Base-by-base conservation (phyloP, 2,329 filamentous ascomycete genomes). In the Madurella fahalii region DNA sequence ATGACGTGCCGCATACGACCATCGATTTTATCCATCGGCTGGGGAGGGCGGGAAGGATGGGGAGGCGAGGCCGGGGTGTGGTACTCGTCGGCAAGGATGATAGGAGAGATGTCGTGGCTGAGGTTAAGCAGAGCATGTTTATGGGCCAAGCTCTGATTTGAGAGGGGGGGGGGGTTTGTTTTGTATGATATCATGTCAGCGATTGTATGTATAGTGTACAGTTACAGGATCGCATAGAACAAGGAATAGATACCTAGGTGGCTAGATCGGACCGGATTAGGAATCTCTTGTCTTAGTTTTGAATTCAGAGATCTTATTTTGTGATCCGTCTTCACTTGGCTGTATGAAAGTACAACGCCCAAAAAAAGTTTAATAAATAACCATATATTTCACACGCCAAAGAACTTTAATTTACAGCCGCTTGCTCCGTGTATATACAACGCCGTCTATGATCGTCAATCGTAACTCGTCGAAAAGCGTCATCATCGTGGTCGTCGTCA, bases 21-120 rank as follows among this genome's bases (percentile, higher is more conserved):
- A 95, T 99, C 57, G 95, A 99, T 71, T 99, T 99, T 66, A 96
- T 99, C 66, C 95, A 99, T 71, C 87, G 95, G 15, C 82, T 97
- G 4, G 94, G 94, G 15, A 82, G 94, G 54, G 90, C 94, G 1
- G 94, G 94, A 0, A 83, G 94, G 34, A 97, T 97, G 90, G 91
- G 91, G 2, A 82, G 91, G 58, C 82, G 94, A 68, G 94, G 94
- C 15, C 81, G 92, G 53, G 94, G 91, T 17, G 85, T 97, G 60
- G 92, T 97, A 30, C 75, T 99, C 37, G 89, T 96, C 1, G 93
- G 92, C 58, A 93, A 89, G 69, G 82, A 91, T 58, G 94, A 97
- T 69, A 79, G 94, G 50, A 89, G 87, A 67, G 93, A 97, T 71
- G 83, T 97, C 31, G 91, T 97, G 34, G 84, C 85, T 34, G 94